Conservation (phyloP, 805 yeast genomes). For the Candida cerambycidarum region DNA sequence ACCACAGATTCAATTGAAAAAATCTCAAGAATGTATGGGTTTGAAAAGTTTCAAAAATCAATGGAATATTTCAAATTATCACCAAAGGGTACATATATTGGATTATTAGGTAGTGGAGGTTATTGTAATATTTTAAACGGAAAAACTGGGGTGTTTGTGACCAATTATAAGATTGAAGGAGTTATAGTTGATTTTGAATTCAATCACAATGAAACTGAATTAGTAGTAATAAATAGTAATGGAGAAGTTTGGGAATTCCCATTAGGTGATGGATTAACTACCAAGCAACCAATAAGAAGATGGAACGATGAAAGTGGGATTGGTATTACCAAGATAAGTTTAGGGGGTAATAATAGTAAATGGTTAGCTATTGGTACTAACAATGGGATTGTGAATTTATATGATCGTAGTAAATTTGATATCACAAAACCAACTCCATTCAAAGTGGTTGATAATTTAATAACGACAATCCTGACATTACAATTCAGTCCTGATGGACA, state of each 20-base stretch:
- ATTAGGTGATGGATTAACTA: conserved; percentile 13
- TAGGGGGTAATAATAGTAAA: conserved; percentile 69
- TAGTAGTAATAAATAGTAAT: conserved; percentile 61
- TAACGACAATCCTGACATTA: conserved; percentile 74
- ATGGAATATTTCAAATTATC: conserved; percentile 85
- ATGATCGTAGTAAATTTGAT: conserved; percentile 50
- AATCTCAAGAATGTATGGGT: conserved; percentile 87
- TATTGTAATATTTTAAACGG: conserved; percentile 85
- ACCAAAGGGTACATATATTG: conserved; percentile 69
- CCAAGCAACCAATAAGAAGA: conserved; percentile 51
- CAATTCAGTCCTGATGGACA: conserved; percentile 87
- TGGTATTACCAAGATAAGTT: conserved; percentile 73
- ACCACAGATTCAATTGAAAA: conserved; percentile 71
- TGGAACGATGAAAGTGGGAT: conserved; percentile 89
- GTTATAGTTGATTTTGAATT: conserved; percentile 79
- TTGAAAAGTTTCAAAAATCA: conserved; percentile 77
- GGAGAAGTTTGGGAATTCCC: conserved; percentile 92
- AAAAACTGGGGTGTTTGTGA: conserved; percentile 78
- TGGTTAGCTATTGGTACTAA: conserved; percentile 89
- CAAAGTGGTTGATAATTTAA: conserved; percentile 71
- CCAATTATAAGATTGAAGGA: conserved; percentile 89
- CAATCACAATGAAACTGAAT: conserved; percentile 43
- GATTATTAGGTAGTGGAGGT: conserved; percentile 81
- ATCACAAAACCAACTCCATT: conserved; percentile 45
- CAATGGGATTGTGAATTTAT: conserved; percentile 86